Conservation (phyloP, 2,329 filamentous ascomycete species). For the Aureobasidium sp. region DNA sequence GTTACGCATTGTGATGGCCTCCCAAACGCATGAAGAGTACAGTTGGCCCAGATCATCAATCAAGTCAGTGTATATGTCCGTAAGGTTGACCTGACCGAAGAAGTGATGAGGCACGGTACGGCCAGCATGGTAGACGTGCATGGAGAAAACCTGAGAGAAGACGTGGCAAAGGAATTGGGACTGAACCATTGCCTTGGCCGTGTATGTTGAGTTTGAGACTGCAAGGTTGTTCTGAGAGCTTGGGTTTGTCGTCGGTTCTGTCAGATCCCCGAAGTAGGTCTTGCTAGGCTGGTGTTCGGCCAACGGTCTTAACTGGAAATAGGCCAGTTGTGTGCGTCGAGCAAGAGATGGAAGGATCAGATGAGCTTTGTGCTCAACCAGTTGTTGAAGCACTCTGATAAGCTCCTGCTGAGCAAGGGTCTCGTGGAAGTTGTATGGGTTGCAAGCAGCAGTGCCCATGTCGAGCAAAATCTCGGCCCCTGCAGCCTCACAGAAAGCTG, state of each 20-base stretch:
- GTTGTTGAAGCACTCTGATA: conserved; percentile 62
- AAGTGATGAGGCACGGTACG: conserved; percentile 49
- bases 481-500: conserved; percentile 65
- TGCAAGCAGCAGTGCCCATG: conserved; percentile 69
- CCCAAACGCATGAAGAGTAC: conserved; percentile 70
- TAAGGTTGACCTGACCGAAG: conserved; percentile 70
- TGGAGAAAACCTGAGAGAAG: conserved; percentile 22
- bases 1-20: conserved; percentile 68
- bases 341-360: conserved; percentile 75
- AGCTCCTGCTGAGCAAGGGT: conserved; percentile 60
- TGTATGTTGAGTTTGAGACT: conserved; percentile 56
- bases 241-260: background rate
- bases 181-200: conserved; percentile 69
- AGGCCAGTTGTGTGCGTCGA: conserved; percentile 59
- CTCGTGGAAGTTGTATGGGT: conserved; percentile 65
- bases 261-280: conserved; percentile 17
- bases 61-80: conserved; percentile 70
- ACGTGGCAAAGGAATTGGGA: conserved; percentile 56
- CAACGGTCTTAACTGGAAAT: conserved; percentile 61
- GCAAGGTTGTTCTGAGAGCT: conserved; percentile 20
- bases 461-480: conserved; percentile 80
- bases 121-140: conserved; percentile 29
- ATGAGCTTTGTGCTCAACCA: conserved; percentile 73
- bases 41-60: conserved; percentile 68
- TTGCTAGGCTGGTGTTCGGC: conserved; percentile 30